Conservation (phyloP, 2,329 filamentous ascomycete species). For the Aspergillus sp. region DNA sequence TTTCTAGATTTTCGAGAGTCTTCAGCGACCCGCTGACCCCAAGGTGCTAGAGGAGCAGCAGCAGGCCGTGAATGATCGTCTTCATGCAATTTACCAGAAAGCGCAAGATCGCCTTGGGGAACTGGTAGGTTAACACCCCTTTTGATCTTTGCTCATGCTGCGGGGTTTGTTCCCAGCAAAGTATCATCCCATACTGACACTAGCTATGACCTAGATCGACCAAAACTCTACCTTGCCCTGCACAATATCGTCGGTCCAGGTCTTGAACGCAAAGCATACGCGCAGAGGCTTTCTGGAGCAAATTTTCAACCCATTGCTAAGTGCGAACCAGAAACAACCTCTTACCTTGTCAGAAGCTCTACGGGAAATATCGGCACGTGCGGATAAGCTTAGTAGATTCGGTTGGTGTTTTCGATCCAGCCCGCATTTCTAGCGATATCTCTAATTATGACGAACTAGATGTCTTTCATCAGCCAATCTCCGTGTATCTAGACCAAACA, state of each 20-base stretch:
- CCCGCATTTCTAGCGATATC: background rate
- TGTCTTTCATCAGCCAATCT: conserved; percentile 81
- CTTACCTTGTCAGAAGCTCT: conserved; percentile 82
- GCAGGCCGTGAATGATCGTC: conserved; percentile 59
- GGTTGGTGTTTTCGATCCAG: conserved; percentile 54
- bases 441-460: conserved; percentile 51
- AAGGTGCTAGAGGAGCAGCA: conserved; percentile 60
- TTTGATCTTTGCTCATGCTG: background rate
- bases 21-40: conserved; percentile 56
- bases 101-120: conserved; percentile 64
- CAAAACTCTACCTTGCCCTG: conserved; percentile 85
- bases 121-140: conserved; percentile 51
- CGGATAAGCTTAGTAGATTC: conserved; percentile 74
- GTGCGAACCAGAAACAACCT: conserved; percentile 62
- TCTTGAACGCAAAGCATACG: conserved; percentile 83
- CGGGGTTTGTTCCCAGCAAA: background rate
- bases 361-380: conserved; percentile 66
- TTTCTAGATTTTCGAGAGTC: conserved; percentile 35
- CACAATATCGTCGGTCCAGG: conserved; percentile 78
- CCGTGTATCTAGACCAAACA: conserved; percentile 78
- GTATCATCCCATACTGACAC: conserved; percentile 10
- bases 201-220: conserved; percentile 57
- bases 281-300: conserved; percentile 78
- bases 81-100: conserved; percentile 59
- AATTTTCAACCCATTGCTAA: conserved; percentile 75